Evolutionary conservation across 306 rosid species (phyloP).

Genomic region (Begonia peltatifolia): DNA sequence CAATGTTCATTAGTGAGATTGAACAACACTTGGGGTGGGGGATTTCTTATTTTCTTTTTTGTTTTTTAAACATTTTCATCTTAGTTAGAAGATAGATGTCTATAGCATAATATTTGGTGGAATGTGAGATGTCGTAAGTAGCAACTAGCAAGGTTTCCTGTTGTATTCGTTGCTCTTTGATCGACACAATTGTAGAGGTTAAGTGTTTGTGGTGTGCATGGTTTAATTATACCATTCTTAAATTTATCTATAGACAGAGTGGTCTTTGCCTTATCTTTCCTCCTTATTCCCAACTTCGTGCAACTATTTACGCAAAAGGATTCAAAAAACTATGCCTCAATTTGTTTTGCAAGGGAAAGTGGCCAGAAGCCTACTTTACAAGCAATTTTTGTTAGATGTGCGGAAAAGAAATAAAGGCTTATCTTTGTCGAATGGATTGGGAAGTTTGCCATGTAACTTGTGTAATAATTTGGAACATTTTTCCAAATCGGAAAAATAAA

Average conservation of each 20-base stretch:
- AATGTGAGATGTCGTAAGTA: slow-evolving; percentile 23
- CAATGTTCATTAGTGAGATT: slow-evolving; percentile 8
- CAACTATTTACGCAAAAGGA: neutral
- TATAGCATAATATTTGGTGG: slow-evolving; percentile 22
- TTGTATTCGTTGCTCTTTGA: too few species aligned
- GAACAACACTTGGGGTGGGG: slow-evolving; percentile 29
- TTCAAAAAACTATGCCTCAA: too few species aligned
- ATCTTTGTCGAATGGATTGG: slow-evolving; percentile 19
- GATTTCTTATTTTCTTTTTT: slow-evolving; percentile 12
- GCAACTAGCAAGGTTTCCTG: slow-evolving; percentile 8
- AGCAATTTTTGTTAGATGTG: slow-evolving; percentile 45
- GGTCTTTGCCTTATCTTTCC: too few species aligned
- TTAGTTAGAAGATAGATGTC: slow-evolving; percentile 20
- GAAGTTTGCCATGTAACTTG: slow-evolving; percentile 8
- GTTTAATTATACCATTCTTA: neutral
- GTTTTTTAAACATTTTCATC: slow-evolving; percentile 10
- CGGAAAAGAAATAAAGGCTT: slow-evolving; percentile 52
- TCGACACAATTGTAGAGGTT: slow-evolving; percentile 15
- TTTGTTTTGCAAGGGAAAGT: neutral
- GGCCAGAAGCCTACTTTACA: slow-evolving; percentile 11
- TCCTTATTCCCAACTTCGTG: neutral
- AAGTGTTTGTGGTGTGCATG: neutral
- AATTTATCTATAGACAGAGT: too few species aligned
- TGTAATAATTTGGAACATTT: slow-evolving; percentile 9
- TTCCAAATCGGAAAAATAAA: slow-evolving; percentile 1